Evolutionary conservation across 163 green algal genomes (phyloP).

Genomic region (Chlorella variabilis): DNA sequence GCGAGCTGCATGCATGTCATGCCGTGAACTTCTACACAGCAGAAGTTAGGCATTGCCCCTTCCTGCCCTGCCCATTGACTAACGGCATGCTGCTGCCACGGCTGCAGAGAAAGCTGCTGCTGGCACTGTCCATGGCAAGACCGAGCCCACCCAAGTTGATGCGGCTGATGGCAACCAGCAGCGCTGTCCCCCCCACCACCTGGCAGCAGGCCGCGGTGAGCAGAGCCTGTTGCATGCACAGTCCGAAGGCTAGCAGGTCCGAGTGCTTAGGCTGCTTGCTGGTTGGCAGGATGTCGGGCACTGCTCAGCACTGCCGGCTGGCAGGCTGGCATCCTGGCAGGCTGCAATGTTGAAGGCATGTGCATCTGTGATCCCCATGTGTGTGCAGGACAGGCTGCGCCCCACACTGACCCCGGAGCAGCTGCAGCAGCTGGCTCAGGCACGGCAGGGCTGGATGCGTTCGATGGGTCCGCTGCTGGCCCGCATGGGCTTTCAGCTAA

Average conservation of each 20-base stretch:
- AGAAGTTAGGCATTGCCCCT: too few species aligned
- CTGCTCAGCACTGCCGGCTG: too few species aligned
- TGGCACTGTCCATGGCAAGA: background rate
- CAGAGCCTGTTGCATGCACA: background rate
- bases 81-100: too few species aligned
- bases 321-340: too few species aligned
- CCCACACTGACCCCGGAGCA: background rate
- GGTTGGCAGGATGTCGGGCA: too few species aligned
- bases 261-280: too few species aligned
- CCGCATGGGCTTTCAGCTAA: background rate
- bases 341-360: too few species aligned
- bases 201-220: background rate
- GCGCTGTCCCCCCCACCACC: background rate
- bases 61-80: too few species aligned
- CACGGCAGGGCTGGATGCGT: background rate
- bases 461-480: constrained; percentile 4
- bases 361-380: too few species aligned
- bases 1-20: background rate
- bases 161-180: background rate
- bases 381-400: background rate
- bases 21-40: too few species aligned
- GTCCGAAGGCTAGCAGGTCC: background rate
- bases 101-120: background rate
- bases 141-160: background rate
- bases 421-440: background rate